Evolutionary conservation across 139 green algal species (phyloP).

Genomic region (Tetradesmus obliquus): DNA sequence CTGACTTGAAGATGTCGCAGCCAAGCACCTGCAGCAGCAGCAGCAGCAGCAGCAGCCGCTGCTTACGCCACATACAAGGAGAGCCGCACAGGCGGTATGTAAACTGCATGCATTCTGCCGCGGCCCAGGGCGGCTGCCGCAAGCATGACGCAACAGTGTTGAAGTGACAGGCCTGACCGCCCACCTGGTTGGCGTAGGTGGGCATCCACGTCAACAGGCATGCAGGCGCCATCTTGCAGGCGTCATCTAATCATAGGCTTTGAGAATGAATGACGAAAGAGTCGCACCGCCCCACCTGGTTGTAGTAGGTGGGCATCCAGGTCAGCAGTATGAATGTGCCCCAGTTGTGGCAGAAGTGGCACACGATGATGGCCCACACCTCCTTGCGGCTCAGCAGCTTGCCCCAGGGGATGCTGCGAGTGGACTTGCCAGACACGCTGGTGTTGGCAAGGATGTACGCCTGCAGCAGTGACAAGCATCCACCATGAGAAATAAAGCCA

Average conservation of each 20-base stretch:
- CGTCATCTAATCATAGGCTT: no score
- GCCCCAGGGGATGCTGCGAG: conserved; percentile 87
- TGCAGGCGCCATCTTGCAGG: background rate
- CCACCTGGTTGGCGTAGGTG: no score
- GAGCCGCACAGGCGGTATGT: no score
- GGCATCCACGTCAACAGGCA: background rate
- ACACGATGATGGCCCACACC: conserved; percentile 97
- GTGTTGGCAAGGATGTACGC: conserved; percentile 64
- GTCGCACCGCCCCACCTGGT: conserved; percentile 60
- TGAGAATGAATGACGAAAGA: no score
- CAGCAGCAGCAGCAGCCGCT: background rate
- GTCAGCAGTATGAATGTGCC: conserved; percentile 99
- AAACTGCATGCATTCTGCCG: no score
- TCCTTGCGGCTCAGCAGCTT: conserved; percentile 86
- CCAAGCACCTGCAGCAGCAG: conserved; percentile 79
- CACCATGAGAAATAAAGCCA: background rate
- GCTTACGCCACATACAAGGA: no score
- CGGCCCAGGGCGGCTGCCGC: no score
- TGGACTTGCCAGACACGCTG: background rate
- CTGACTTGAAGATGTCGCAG: conserved; percentile 87
- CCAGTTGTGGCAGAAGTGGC: conserved; percentile 99
- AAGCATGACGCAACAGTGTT: no score
- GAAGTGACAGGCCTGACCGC: no score
- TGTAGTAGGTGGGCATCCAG: conserved; percentile 99
- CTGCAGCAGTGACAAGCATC: background rate